These are phyloP conservation scores for Claviceps lovelessii DNA, from an alignment of 2,329 filamentous ascomycete genomes.

Conservation along the genomic window DNA sequence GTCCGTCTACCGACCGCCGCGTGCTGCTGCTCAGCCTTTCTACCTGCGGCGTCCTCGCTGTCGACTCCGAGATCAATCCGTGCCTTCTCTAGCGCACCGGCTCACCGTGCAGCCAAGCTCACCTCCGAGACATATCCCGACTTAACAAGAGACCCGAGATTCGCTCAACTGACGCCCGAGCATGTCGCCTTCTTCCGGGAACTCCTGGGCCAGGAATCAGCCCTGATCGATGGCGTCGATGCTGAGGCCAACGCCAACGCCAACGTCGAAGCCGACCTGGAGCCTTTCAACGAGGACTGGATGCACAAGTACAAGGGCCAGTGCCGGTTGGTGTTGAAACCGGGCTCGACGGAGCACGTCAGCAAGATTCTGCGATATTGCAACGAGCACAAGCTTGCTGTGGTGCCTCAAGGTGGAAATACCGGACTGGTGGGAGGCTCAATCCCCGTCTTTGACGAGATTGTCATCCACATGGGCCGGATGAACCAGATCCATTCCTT, in stretches of 20 bases:
- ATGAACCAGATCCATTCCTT: conserved; percentile 90
- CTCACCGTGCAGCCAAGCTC: conserved; percentile 37
- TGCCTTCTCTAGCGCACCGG: conserved; percentile 11
- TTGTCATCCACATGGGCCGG: conserved; percentile 76
- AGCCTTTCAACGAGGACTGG: conserved; percentile 93
- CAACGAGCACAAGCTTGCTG: conserved; percentile 80
- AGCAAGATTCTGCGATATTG: conserved; percentile 88
- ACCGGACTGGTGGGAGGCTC: conserved; percentile 91
- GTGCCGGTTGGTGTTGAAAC: conserved; percentile 73
- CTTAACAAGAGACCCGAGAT: conserved; percentile 65
- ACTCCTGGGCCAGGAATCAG: conserved; percentile 64
- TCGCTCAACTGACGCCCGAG: conserved; percentile 56
- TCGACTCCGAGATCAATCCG: conserved; percentile 13
- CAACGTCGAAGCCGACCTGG: conserved; percentile 60
- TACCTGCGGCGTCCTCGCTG: background rate
- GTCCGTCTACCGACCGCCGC: background rate
- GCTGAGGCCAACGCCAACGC: conserved; percentile 45
- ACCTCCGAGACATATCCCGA: conserved; percentile 79
- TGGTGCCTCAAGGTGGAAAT: conserved; percentile 94
- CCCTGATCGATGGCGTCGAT: conserved; percentile 73
- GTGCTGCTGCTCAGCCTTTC: conserved; percentile 1
- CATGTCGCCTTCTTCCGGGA: conserved; percentile 74
- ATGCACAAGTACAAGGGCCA: conserved; percentile 97
- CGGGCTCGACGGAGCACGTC: conserved; percentile 70
- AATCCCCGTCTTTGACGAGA: conserved; percentile 95